These are phyloP conservation scores for Syncephalastrum racemosum DNA, from an alignment of 371 early-diverging fungal genomes.

Conservation along the genomic window DNA sequence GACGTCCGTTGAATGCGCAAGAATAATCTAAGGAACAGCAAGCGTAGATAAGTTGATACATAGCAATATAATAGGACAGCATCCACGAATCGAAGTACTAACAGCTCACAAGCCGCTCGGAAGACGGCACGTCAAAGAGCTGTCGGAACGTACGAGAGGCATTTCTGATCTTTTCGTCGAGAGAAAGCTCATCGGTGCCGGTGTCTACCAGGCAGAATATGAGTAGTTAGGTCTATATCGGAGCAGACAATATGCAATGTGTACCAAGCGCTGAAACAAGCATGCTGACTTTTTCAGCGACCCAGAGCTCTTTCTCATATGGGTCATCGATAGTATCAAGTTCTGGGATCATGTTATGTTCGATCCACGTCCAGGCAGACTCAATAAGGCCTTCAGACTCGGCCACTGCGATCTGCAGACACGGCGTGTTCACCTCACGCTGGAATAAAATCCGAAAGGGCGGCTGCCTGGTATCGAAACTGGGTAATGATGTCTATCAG, in stretches of 20 bases:
- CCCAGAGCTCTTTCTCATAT: conserved; percentile 80
- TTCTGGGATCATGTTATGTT: conserved; percentile 77
- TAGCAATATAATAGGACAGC: not conserved
- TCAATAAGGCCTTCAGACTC: conserved; percentile 80
- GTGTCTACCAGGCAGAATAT: conserved; percentile 40
- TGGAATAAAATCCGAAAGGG: conserved; percentile 88
- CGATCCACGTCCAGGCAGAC: conserved; percentile 90
- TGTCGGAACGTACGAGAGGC: conserved; percentile 91
- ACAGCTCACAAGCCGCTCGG: conserved; percentile 91
- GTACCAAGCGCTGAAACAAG: conserved; percentile 79
- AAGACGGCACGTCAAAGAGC: conserved; percentile 78
- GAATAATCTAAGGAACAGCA: conserved; percentile 72
- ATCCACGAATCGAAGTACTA: conserved; percentile 13
- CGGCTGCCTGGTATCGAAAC: conserved; percentile 90
- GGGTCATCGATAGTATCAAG: conserved; percentile 77
- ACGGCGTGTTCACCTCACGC: conserved; percentile 48
- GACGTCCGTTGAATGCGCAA: conserved; percentile 83
- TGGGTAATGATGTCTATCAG: not conserved
- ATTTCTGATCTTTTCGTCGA: conserved; percentile 83
- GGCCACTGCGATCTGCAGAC: conserved; percentile 67
- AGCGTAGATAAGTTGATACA: not conserved
- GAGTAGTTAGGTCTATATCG: not conserved
- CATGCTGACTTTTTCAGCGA: conserved; percentile 85
- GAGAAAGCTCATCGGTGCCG: conserved; percentile 73
- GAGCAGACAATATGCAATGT: not conserved